These are phyloP conservation scores for Calonectria honghensis DNA, from an alignment of 2,329 filamentous ascomycete species.

Conservation along the genomic window DNA sequence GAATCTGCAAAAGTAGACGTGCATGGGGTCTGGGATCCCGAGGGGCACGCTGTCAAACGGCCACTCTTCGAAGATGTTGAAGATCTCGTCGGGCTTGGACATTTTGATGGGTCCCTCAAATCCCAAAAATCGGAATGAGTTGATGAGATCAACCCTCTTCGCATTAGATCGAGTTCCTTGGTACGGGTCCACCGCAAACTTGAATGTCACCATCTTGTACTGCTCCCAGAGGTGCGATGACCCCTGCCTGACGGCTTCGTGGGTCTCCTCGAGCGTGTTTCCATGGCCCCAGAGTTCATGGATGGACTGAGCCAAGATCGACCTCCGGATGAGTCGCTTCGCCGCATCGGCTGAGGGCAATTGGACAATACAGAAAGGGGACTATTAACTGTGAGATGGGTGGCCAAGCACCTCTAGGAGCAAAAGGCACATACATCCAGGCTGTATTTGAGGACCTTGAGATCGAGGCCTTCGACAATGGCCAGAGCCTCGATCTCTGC, in stretches of 20 bases:
- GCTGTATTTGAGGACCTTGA: slow-evolving; percentile 85
- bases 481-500: slow-evolving; percentile 90
- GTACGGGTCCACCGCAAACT: slow-evolving; percentile 89
- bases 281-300: slow-evolving; percentile 93
- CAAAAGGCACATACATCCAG: slow-evolving; percentile 76
- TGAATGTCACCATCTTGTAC: slow-evolving; percentile 83
- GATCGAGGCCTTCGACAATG: slow-evolving; percentile 76
- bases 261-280: slow-evolving; percentile 79
- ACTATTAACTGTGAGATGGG: slow-evolving; percentile 70
- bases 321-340: slow-evolving; percentile 80
- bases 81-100: slow-evolving; percentile 82
- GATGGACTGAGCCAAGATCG: slow-evolving; percentile 87
- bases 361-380: slow-evolving; percentile 88
- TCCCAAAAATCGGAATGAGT: slow-evolving; percentile 85
- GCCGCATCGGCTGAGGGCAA: slow-evolving; percentile 81
- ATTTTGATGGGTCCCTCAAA: slow-evolving; percentile 88
- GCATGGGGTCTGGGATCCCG: slow-evolving; percentile 72
- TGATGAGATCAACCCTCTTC: slow-evolving; percentile 84
- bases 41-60: slow-evolving; percentile 70
- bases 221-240: slow-evolving; percentile 79
- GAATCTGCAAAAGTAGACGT: slow-evolving; percentile 82
- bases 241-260: slow-evolving; percentile 75
- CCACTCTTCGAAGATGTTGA: slow-evolving; percentile 91
- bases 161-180: slow-evolving; percentile 80
- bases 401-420: slow-evolving; percentile 35